Percentiles rank a stretch among this genome's conserved stretches.
These are phyloP conservation scores for Populus tomentosa DNA, from an alignment of 441 rosid species.

Conservation along the genomic window DNA sequence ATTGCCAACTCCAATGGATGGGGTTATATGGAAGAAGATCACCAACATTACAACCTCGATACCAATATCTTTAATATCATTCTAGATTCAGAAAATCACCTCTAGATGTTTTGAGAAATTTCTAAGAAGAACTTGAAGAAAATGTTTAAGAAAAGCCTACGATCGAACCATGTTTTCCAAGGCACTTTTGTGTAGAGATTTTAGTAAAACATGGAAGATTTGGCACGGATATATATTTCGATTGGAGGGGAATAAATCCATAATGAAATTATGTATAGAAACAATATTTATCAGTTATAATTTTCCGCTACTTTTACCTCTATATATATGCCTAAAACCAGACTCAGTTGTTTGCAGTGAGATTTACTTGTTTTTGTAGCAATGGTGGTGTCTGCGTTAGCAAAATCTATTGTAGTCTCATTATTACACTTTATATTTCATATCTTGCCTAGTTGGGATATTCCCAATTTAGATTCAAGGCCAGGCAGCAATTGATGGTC, in stretches of 20 bases:
- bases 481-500: not conserved
- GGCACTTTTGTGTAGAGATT: not conserved
- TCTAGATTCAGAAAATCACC: not conserved
- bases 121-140: not conserved
- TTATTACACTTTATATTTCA: not conserved
- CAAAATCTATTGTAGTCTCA: not conserved
- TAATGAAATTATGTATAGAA: no score
- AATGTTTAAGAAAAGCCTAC: no score
- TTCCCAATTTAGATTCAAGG: not conserved
- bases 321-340: no score
- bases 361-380: not conserved
- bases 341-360: not conserved
- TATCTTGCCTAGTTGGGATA: not conserved
- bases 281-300: no score
- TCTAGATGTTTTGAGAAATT: not conserved
- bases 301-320: no score
- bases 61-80: not conserved
- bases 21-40: not conserved
- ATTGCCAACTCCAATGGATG: not conserved
- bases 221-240: no score
- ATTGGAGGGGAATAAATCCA: no score
- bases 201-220: no score
- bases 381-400: not conserved
- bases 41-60: not conserved
- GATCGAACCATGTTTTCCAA: not conserved